Conservation (phyloP, 345 rosid species). For the Pistacia integerrima region DNA sequence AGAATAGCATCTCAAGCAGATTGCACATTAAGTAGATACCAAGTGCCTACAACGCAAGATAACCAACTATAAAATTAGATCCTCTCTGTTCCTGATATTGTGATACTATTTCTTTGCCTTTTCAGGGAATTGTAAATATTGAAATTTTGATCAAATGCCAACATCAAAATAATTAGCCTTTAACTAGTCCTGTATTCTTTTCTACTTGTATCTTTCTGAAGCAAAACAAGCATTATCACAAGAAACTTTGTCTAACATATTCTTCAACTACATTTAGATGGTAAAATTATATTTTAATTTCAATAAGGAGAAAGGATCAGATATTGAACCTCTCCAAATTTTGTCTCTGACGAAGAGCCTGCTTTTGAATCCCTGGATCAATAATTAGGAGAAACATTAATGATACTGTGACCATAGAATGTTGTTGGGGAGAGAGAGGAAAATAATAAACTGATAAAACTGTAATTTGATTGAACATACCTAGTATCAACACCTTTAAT, state of each 20-base stretch:
- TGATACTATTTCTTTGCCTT: neutral
- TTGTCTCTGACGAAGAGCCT: slow-evolving; percentile 67
- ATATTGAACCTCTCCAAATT: slow-evolving; percentile 91
- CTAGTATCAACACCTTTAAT: slow-evolving; percentile 96
- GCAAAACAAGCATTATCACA: neutral
- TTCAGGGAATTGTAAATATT: neutral
- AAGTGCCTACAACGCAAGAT: neutral
- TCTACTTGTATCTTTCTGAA: neutral
- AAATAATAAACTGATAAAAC: slow-evolving; percentile 8
- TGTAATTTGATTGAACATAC: slow-evolving; percentile 37
- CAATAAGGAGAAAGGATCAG: slow-evolving; percentile 10
- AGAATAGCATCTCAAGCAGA: slow-evolving; percentile 5
- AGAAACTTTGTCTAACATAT: neutral
- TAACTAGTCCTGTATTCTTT: neutral
- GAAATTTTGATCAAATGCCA: neutral
- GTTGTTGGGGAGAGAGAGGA: neutral
- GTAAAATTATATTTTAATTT: slow-evolving; percentile 1
- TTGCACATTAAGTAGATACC: neutral
- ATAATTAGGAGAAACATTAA: slow-evolving; percentile 22
- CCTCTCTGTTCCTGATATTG: neutral
- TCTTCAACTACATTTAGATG: slow-evolving; percentile 14
- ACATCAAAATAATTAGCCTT: neutral
- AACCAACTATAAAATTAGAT: neutral
- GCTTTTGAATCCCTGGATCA: slow-evolving; percentile 71
- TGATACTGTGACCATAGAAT: slow-evolving; percentile 21